These are phyloP conservation scores for Trichoderma erinaceum DNA, from an alignment of 495 filamentous ascomycete genomes.

Conservation along the genomic window DNA sequence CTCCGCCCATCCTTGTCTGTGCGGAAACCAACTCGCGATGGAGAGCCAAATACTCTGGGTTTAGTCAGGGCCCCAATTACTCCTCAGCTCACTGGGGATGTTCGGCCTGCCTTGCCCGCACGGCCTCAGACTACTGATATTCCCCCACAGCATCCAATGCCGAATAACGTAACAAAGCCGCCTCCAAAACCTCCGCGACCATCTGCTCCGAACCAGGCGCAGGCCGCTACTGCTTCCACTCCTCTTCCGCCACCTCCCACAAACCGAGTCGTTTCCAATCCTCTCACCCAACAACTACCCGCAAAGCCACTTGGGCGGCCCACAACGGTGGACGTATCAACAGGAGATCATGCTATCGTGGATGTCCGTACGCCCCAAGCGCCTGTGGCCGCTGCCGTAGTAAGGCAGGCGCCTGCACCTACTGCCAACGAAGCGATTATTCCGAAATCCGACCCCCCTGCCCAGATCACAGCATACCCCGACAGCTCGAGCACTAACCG, in stretches of 20 bases:
- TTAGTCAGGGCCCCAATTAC: slow-evolving; percentile 27
- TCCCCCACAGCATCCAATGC: slow-evolving; percentile 20
- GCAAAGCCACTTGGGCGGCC: slow-evolving; percentile 42
- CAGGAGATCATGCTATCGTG: slow-evolving; percentile 16
- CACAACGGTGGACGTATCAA: slow-evolving; percentile 40
- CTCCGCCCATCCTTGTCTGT: slow-evolving; percentile 41
- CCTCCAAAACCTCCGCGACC: slow-evolving; percentile 44
- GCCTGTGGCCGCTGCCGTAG: not conserved
- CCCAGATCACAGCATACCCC: slow-evolving; percentile 49
- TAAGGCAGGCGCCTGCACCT: not conserved
- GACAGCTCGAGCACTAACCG: slow-evolving; percentile 81
- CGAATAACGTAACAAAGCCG: slow-evolving; percentile 23
- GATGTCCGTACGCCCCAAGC: not conserved
- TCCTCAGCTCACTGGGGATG: slow-evolving; percentile 31
- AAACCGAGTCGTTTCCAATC: slow-evolving; percentile 47
- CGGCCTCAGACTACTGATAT: slow-evolving; percentile 21
- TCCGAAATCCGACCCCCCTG: slow-evolving; percentile 13
- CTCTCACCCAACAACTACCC: slow-evolving; percentile 34
- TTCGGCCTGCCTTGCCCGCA: slow-evolving; percentile 8
- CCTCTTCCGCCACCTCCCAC: slow-evolving; percentile 20
- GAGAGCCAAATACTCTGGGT: slow-evolving; percentile 30
- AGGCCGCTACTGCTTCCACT: slow-evolving; percentile 8
- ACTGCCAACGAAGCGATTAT: not conserved
- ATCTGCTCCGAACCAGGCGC: slow-evolving; percentile 31
- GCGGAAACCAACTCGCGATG: slow-evolving; percentile 33